These are phyloP conservation scores for Hericium coralloides DNA, from an alignment of 768 basidiomycete species.

Conservation along the genomic window DNA sequence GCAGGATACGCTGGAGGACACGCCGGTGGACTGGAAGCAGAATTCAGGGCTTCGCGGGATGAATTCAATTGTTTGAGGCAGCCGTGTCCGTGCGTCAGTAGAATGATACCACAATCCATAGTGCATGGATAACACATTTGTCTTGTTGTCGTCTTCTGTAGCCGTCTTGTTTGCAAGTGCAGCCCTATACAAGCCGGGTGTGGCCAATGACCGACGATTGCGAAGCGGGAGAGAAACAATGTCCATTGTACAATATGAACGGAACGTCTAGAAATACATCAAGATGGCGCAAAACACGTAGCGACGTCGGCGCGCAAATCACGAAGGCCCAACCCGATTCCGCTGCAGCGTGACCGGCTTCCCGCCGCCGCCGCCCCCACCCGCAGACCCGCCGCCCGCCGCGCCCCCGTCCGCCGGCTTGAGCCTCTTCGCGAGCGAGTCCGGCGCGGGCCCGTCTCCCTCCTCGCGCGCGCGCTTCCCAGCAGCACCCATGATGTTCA, in stretches of 20 bases:
- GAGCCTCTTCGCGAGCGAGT: conserved; percentile 11
- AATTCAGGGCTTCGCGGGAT: too few relatives aligned
- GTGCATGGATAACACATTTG: too few relatives aligned
- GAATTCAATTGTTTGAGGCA: too few relatives aligned
- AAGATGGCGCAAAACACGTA: not conserved
- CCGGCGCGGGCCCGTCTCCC: conserved; percentile 4
- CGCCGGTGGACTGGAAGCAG: too few relatives aligned
- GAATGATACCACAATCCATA: too few relatives aligned
- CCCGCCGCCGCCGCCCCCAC: not conserved
- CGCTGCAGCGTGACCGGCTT: conserved; percentile 12
- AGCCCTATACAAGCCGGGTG: too few relatives aligned
- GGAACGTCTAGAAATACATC: not conserved
- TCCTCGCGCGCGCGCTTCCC: conserved; percentile 13
- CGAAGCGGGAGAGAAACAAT: not conserved
- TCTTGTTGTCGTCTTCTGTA: too few relatives aligned
- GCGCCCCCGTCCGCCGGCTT: conserved; percentile 3
- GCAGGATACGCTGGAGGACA: too few relatives aligned
- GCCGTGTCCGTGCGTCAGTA: too few relatives aligned
- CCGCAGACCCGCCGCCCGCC: not conserved
- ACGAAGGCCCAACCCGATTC: conserved; percentile 21
- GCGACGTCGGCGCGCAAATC: conserved; percentile 23
- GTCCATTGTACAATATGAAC: not conserved
- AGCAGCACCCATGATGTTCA: conserved; percentile 13
- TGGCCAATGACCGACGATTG: too few relatives aligned
- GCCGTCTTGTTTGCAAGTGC: too few relatives aligned